phyloP scores from a whole-genome alignment of 164 flowering plant genomes.

The Magnolia kwangsiensis region DNA sequence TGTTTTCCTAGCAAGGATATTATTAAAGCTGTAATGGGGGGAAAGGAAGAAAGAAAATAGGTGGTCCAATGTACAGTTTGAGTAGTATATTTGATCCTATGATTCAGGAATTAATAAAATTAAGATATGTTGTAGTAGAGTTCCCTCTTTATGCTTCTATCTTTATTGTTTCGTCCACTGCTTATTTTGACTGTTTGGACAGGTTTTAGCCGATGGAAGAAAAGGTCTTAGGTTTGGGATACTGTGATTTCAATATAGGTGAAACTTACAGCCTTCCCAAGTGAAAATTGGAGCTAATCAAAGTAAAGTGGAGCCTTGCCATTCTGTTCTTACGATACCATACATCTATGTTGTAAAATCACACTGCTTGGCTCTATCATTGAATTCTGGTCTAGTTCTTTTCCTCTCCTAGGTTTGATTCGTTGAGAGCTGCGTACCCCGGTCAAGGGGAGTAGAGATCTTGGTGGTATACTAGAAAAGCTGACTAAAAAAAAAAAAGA shows the following conservation, averaged over 20 bases:
- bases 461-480: too few species aligned
- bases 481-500: too few species aligned
- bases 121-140: slow-evolving; percentile 8
- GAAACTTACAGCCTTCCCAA: too few species aligned
- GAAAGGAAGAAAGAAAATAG: slow-evolving; percentile 5
- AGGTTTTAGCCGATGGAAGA: not conserved
- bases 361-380: too few species aligned
- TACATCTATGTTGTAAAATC: too few species aligned
- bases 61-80: slow-evolving; percentile 16
- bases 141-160: not conserved
- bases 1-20: not conserved
- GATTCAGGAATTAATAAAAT: slow-evolving; percentile 14
- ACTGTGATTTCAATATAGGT: not conserved
- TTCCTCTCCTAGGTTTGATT: too few species aligned
- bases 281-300: too few species aligned
- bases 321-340: too few species aligned
- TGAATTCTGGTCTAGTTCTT: too few species aligned
- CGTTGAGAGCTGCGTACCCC: too few species aligned
- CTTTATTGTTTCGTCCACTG: not conserved
- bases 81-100: slow-evolving; percentile 16
- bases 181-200: not conserved
- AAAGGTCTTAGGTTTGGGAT: not conserved
- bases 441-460: too few species aligned
- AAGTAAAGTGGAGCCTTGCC: too few species aligned
- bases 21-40: not conserved